Conservation (phyloP, 768 basidiomycete species). For the Symmetrospora coprosmae region DNA sequence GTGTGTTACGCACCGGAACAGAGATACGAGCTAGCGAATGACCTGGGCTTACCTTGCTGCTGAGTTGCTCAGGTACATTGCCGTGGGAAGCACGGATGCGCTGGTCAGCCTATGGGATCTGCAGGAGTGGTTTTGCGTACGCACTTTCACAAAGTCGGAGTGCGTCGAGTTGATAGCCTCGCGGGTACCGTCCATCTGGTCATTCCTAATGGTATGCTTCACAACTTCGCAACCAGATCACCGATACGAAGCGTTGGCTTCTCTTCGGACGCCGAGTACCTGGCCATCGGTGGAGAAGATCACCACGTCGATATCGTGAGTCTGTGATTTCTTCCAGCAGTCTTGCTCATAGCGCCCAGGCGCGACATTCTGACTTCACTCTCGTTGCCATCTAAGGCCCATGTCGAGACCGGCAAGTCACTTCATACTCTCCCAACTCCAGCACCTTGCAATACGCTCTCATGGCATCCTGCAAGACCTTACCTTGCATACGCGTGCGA, state of each 20-base stretch:
- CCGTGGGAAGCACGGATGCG: conserved; percentile 29
- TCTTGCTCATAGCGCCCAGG: background rate
- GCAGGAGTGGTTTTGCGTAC: conserved; percentile 26
- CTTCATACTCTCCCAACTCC: conserved; percentile 4
- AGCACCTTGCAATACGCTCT: conserved; percentile 11
- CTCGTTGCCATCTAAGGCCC: background rate
- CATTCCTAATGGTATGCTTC: background rate
- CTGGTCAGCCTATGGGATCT: conserved; percentile 29
- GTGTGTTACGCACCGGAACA: background rate
- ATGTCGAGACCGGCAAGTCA: conserved; percentile 19
- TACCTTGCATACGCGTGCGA: conserved; percentile 16
- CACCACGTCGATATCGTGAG: conserved; percentile 9
- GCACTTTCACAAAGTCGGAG: conserved; percentile 25
- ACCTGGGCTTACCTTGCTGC: too few species aligned
- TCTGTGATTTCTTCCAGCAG: background rate
- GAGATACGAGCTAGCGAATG: background rate
- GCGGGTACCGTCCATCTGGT: too few species aligned
- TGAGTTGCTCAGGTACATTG: conserved; percentile 23
- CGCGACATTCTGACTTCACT: background rate
- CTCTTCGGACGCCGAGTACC: conserved; percentile 8
- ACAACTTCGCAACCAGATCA: background rate
- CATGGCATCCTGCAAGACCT: conserved; percentile 10
- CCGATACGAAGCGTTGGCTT: conserved; percentile 15
- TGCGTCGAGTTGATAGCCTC: background rate
- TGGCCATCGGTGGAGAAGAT: conserved; percentile 17